A percentile compares a stretch with the other conserved stretches of the same genome.
phyloP scores from a whole-genome alignment of 805 yeast genomes.

The Zygosaccharomyces siamensis region DNA sequence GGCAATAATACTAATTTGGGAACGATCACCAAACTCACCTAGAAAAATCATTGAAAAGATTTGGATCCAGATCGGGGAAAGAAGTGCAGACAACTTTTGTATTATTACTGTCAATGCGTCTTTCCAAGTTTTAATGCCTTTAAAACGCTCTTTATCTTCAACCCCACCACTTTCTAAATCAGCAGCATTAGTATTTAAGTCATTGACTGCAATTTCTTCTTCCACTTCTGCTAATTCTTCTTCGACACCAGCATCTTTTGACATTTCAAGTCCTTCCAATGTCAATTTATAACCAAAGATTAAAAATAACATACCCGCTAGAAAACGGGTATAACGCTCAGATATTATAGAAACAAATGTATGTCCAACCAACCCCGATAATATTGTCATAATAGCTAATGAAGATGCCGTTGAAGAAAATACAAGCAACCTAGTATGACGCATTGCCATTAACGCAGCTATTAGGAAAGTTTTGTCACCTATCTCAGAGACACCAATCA shows the following conservation, averaged over 20 bases:
- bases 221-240: slow-evolving; percentile 97
- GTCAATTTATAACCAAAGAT: slow-evolving; percentile 76
- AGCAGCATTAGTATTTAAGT: slow-evolving; percentile 47
- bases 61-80: slow-evolving; percentile 91
- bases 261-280: slow-evolving; percentile 78
- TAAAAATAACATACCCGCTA: slow-evolving; percentile 77
- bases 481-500: slow-evolving; percentile 93
- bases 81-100: slow-evolving; percentile 54
- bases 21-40: slow-evolving; percentile 99
- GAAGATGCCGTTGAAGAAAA: slow-evolving; percentile 84
- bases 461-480: slow-evolving; percentile 97
- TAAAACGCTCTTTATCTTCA: slow-evolving; percentile 11
- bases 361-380: slow-evolving; percentile 89
- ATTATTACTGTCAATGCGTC: slow-evolving; percentile 37
- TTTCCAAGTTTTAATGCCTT: slow-evolving; percentile 17
- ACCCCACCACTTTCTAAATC: slow-evolving; percentile 55
- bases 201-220: slow-evolving; percentile 73
- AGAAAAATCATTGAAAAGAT: slow-evolving; percentile 92
- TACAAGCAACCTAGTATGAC: slow-evolving; percentile 76
- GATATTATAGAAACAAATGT: slow-evolving; percentile 82
- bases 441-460: slow-evolving; percentile 98
- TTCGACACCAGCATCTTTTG: slow-evolving; percentile 78
- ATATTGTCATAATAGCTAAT: slow-evolving; percentile 81
- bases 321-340: slow-evolving; percentile 67
- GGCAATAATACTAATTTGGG: slow-evolving; percentile 96